A percentile compares a stretch with the other conserved stretches of the same genome.
These are phyloP conservation scores for Termitomyces titanicus DNA, from an alignment of 768 basidiomycete species.

Conservation along the genomic window DNA sequence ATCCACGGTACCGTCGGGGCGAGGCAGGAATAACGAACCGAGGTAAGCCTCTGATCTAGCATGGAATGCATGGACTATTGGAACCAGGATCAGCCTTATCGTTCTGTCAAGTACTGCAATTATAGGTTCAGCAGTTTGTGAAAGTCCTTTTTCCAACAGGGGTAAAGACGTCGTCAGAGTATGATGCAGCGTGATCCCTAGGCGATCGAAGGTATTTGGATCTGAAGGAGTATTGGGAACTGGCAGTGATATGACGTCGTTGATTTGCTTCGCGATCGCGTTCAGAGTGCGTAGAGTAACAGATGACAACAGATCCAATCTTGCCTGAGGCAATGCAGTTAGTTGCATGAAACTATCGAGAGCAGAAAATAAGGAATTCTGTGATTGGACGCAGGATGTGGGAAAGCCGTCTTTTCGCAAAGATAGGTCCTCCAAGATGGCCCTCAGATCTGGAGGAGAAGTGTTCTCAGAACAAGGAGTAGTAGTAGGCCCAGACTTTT, in stretches of 20 bases:
- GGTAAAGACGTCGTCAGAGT: constrained; percentile 17
- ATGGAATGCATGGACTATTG: constrained; percentile 13
- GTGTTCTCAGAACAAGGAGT: constrained; percentile 6
- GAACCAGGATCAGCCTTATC: constrained; percentile 12
- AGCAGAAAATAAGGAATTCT: constrained; percentile 21
- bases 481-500: constrained; percentile 5
- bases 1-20: constrained; percentile 1
- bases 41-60: constrained; percentile 13
- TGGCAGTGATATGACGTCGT: constrained; percentile 5
- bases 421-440: constrained; percentile 17
- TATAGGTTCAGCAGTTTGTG: constrained; percentile 8
- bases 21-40: constrained; percentile 8
- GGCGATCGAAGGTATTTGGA: constrained; percentile 17
- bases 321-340: constrained; percentile 20
- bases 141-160: constrained; percentile 7
- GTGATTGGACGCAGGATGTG: constrained; percentile 3
- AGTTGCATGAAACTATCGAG: constrained; percentile 29
- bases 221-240: constrained; percentile 6
- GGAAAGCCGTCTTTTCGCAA: constrained; percentile 1
- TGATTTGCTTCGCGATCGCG: constrained; percentile 17
- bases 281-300: constrained; percentile 27
- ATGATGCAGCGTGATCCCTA: constrained; percentile 15
- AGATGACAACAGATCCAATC: constrained; percentile 22
- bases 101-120: constrained; percentile 14
- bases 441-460: constrained; percentile 10